Percentiles rank a stretch among this genome's conserved stretches.
Evolutionary conservation across 2,329 filamentous ascomycete genomes (phyloP).

Genomic region (Diplodia scrobiculata): DNA sequence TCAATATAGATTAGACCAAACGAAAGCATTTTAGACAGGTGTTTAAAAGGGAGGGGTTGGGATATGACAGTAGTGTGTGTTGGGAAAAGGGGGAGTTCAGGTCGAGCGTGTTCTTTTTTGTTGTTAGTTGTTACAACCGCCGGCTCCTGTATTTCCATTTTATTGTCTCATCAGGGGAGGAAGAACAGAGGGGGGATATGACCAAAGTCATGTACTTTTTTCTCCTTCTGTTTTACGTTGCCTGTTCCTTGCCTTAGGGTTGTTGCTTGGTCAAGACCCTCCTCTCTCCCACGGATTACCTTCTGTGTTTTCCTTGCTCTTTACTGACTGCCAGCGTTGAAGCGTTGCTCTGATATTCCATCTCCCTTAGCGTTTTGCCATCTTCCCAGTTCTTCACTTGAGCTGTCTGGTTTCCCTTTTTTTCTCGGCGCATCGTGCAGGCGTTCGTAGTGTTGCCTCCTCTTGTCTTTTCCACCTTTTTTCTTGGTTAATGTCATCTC

Average conservation of each 20-base stretch:
- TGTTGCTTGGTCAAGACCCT: not conserved
- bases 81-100: not conserved
- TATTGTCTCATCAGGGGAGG: not conserved
- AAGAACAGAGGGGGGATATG: not conserved
- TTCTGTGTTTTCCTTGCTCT: not conserved
- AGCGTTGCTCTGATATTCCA: not conserved
- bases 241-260: not conserved
- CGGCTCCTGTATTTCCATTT: not conserved
- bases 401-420: not conserved
- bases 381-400: not conserved
- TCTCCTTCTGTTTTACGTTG: not conserved
- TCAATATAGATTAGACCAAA: not conserved
- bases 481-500: not conserved
- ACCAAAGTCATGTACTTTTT: not conserved
- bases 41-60: not conserved
- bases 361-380: not conserved
- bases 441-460: constrained; percentile 4
- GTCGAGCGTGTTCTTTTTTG: not conserved
- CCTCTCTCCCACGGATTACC: not conserved
- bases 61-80: not conserved
- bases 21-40: constrained; percentile 20
- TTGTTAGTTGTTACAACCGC: not conserved
- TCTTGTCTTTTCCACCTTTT: not conserved
- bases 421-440: not conserved
- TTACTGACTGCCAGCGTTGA: not conserved